A percentile compares a stretch with the other conserved stretches of the same genome.
Conservation (phyloP, 2,329 filamentous ascomycete genomes). For the Colletotrichum sp. region DNA sequence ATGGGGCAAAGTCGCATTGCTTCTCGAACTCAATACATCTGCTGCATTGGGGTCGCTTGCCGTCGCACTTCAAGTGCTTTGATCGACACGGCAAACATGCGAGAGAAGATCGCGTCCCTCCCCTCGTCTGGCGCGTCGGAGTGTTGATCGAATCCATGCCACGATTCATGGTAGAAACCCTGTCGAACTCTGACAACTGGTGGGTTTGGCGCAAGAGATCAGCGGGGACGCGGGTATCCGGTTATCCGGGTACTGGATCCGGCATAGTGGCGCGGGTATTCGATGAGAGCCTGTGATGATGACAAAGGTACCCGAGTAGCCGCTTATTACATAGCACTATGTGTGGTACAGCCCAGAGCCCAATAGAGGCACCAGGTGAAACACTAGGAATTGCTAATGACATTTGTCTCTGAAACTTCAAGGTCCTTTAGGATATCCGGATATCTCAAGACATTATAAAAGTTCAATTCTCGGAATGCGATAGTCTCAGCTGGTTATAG, state of each 20-base stretch:
- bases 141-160: not conserved
- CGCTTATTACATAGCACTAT: not conserved
- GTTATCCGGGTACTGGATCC: not conserved
- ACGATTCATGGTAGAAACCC: not conserved
- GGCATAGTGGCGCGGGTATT: not conserved
- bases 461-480: not conserved
- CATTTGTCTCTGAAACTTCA: not conserved
- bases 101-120: slow-evolving; percentile 32
- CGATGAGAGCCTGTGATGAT: not conserved
- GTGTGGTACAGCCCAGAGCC: no score
- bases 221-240: slow-evolving; percentile 17
- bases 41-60: slow-evolving; percentile 48
- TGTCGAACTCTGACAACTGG: not conserved
- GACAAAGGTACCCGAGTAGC: not conserved
- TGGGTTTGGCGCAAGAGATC: not conserved
- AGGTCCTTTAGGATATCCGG: not conserved
- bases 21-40: slow-evolving; percentile 48
- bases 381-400: not conserved
- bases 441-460: not conserved
- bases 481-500: not conserved
- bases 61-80: slow-evolving; percentile 59
- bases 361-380: no score
- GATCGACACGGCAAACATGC: slow-evolving; percentile 58
- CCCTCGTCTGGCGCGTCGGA: not conserved
- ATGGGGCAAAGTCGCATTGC: slow-evolving; percentile 55